phyloP scores from a whole-genome alignment of 2,329 filamentous ascomycete species.

The Fusarium bactridioides region DNA sequence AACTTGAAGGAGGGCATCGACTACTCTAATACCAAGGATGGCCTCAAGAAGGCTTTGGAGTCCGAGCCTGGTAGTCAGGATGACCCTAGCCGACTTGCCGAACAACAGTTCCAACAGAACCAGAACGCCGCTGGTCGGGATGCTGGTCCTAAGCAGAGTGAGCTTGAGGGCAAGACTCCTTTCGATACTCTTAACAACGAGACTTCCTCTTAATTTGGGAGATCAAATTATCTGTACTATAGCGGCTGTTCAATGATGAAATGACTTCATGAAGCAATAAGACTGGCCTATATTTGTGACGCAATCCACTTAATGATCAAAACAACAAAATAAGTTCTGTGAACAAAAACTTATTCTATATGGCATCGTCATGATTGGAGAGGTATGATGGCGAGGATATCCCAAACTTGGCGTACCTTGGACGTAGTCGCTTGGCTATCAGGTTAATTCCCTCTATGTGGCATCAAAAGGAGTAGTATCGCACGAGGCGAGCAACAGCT shows the following conservation, averaged over 20 bases:
- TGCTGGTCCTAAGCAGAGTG: slow-evolving; percentile 40
- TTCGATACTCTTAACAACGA: slow-evolving; percentile 46
- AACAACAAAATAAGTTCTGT: no score
- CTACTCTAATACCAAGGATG: slow-evolving; percentile 46
- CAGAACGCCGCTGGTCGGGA: slow-evolving; percentile 35
- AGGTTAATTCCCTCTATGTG: not conserved
- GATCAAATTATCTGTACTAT: not conserved
- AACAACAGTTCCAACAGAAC: slow-evolving; percentile 50
- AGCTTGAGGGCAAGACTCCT: slow-evolving; percentile 38
- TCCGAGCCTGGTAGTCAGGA: slow-evolving; percentile 56
- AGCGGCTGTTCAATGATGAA: slow-evolving; percentile 23
- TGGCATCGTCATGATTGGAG: not conserved
- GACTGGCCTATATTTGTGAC: not conserved
- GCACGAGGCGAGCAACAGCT: not conserved
- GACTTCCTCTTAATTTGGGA: slow-evolving; percentile 36
- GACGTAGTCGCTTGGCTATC: not conserved
- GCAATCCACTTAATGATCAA: not conserved
- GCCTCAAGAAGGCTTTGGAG: slow-evolving; percentile 49
- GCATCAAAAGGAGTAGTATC: not conserved
- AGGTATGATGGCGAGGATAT: not conserved
- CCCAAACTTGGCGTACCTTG: not conserved
- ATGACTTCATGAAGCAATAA: slow-evolving; percentile 22
- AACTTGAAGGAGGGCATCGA: slow-evolving; percentile 53
- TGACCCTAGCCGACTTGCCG: slow-evolving; percentile 57
- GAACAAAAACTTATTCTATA: not conserved